These are phyloP conservation scores for Kwoniella sp. DNA, from an alignment of 768 basidiomycete genomes.

Conservation along the genomic window DNA sequence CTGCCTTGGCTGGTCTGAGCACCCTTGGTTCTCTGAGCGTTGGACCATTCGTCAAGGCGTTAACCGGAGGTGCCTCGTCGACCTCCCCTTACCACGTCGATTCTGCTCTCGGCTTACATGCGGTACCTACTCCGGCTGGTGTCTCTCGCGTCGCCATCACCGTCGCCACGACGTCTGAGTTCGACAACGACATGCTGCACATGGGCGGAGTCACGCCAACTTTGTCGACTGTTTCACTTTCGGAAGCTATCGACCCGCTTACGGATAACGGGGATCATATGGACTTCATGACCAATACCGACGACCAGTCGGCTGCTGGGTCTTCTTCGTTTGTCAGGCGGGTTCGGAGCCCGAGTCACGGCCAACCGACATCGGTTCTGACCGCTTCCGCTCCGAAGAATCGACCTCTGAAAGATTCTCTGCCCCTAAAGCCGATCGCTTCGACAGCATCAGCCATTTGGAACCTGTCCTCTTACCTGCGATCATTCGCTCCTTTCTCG, in stretches of 20 bases:
- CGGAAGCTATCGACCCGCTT: constrained; percentile 34
- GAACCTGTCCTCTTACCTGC: constrained; percentile 33
- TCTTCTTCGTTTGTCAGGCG: constrained; percentile 20
- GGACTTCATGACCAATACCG: constrained; percentile 31
- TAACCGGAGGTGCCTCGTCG: constrained; percentile 25
- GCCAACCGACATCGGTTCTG: constrained; percentile 1
- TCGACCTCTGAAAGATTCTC: neutral
- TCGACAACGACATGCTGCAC: neutral
- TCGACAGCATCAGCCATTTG: constrained; percentile 28
- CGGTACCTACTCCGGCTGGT: constrained; percentile 26
- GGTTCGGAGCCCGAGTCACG: neutral
- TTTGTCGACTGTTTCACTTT: constrained; percentile 39
- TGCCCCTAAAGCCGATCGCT: constrained; percentile 17
- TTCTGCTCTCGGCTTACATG: constrained; percentile 22
- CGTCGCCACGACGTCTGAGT: constrained; percentile 10
- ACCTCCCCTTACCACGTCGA: neutral
- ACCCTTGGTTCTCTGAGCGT: constrained; percentile 20
- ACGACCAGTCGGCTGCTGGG: constrained; percentile 23
- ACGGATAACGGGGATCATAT: constrained; percentile 23
- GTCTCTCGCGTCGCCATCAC: constrained; percentile 28
- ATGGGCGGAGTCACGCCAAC: constrained; percentile 37
- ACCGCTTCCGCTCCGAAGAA: constrained; percentile 1
- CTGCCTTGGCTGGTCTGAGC: constrained; percentile 29
- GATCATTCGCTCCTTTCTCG: constrained; percentile 36
- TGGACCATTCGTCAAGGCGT: constrained; percentile 36